A percentile compares a stretch with the other conserved stretches of the same genome.
Conservation (phyloP, 495 filamentous ascomycete genomes). For the Trichodelitschia bisporula region DNA sequence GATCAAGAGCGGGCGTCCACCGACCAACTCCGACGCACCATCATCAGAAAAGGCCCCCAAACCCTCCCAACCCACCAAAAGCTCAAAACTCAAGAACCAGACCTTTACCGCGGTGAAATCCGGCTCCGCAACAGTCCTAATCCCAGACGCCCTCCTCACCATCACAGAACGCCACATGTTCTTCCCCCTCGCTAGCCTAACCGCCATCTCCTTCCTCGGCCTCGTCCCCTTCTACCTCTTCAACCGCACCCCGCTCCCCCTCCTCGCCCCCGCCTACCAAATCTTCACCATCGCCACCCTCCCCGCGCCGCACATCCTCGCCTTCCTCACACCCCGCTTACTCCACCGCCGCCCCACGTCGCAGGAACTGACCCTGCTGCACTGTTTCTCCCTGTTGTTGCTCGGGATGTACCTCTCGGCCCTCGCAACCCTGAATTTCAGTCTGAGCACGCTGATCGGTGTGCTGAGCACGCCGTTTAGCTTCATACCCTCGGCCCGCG, state of each 20-base stretch:
- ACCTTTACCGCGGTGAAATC: too few relatives aligned
- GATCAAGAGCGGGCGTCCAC: conserved; percentile 47
- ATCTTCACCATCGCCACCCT: conserved; percentile 31
- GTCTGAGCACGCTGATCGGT: conserved; percentile 66
- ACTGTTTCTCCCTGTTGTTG: conserved; percentile 75
- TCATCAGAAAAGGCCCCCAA: conserved; percentile 3
- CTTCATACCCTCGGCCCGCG: neutral
- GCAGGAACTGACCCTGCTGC: conserved; percentile 54
- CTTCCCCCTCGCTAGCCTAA: conserved; percentile 49
- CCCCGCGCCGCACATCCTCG: conserved; percentile 30
- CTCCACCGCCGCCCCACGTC: conserved; percentile 22
- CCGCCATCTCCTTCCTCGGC: conserved; percentile 48
- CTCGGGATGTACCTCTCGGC: conserved; percentile 79
- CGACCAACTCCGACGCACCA: neutral
- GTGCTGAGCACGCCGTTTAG: conserved; percentile 26
- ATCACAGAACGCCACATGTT: conserved; percentile 50
- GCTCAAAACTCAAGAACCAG: conserved; percentile 2
- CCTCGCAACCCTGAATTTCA: conserved; percentile 91
- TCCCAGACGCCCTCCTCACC: neutral
- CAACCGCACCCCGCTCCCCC: conserved; percentile 26
- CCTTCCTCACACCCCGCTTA: conserved; percentile 29
- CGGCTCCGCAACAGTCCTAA: too few relatives aligned
- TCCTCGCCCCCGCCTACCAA: conserved; percentile 31
- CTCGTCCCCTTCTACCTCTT: conserved; percentile 69
- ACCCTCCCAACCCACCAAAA: conserved; percentile 4